Conservation (phyloP, 768 basidiomycete genomes). For the Glaciozyma antarctica region DNA sequence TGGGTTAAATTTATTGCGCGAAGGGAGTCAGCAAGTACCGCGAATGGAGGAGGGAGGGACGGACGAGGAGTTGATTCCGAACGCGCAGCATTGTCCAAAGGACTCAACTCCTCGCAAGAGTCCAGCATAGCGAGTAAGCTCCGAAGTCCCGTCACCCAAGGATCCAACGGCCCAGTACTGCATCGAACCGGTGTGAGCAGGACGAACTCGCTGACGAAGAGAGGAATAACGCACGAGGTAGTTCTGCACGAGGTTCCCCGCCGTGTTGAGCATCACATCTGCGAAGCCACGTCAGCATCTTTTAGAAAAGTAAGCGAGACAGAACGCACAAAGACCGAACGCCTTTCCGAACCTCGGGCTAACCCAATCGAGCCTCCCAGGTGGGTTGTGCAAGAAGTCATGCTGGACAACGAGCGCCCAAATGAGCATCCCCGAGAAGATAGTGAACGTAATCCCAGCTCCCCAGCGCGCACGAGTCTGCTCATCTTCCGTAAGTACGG, state of each 20-base stretch:
- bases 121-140: conserved; percentile 6
- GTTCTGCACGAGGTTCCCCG: conserved; percentile 10
- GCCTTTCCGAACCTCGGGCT: conserved; percentile 2
- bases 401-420: conserved; percentile 17
- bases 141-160: background rate
- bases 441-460: background rate
- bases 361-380: conserved; percentile 19
- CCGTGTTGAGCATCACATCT: conserved; percentile 9
- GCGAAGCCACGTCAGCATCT: background rate
- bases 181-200: background rate
- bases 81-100: conserved; percentile 7
- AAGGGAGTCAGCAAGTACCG: background rate
- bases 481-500: too few species aligned
- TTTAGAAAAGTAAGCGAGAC: background rate
- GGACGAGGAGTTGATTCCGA: background rate
- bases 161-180: conserved; percentile 8
- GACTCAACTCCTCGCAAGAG: conserved; percentile 14
- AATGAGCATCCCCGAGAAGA: conserved; percentile 8
- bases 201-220: background rate
- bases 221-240: background rate
- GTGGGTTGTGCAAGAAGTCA: background rate
- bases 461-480: conserved; percentile 3
- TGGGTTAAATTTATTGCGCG: background rate
- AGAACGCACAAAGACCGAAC: conserved; percentile 1
- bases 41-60: background rate